Percentiles rank a stretch among this genome's conserved stretches.
These are phyloP conservation scores for Anthostomella pinea DNA, from an alignment of 2,329 filamentous ascomycete genomes.

Conservation along the genomic window DNA sequence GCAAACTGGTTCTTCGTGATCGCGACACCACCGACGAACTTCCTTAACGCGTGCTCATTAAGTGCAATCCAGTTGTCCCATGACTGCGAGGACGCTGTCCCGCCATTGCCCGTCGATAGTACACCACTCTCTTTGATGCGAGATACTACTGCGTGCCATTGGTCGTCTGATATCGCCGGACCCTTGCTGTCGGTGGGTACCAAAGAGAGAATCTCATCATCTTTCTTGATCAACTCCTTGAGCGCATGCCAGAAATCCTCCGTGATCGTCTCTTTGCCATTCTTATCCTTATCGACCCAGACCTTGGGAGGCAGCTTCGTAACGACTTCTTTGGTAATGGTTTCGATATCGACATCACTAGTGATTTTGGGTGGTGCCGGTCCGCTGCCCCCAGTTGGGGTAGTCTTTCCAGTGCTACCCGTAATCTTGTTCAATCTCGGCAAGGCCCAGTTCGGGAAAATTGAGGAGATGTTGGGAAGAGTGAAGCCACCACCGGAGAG, in stretches of 20 bases:
- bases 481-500: neutral
- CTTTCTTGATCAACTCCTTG: constrained; percentile 49
- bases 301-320: constrained; percentile 54
- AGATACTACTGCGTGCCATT: constrained; percentile 45
- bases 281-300: constrained; percentile 49
- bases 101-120: constrained; percentile 13
- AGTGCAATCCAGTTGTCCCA: constrained; percentile 54
- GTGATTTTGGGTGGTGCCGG: too few species aligned
- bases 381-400: too few species aligned
- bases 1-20: constrained; percentile 33
- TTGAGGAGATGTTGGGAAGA: neutral
- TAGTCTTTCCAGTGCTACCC: constrained; percentile 4
- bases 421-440: constrained; percentile 3
- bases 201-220: constrained; percentile 46
- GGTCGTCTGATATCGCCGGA: constrained; percentile 41
- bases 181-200: constrained; percentile 39
- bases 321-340: constrained; percentile 37
- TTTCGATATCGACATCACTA: constrained; percentile 12
- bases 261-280: constrained; percentile 53
- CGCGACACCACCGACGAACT: constrained; percentile 31
- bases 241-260: constrained; percentile 66
- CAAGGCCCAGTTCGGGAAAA: constrained; percentile 8
- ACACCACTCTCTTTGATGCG: constrained; percentile 38
- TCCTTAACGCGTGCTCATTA: constrained; percentile 43
- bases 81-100: constrained; percentile 33